These are phyloP conservation scores for Pharnaceum exiguum DNA, from an alignment of 148 eudicot species.

Conservation along the genomic window DNA sequence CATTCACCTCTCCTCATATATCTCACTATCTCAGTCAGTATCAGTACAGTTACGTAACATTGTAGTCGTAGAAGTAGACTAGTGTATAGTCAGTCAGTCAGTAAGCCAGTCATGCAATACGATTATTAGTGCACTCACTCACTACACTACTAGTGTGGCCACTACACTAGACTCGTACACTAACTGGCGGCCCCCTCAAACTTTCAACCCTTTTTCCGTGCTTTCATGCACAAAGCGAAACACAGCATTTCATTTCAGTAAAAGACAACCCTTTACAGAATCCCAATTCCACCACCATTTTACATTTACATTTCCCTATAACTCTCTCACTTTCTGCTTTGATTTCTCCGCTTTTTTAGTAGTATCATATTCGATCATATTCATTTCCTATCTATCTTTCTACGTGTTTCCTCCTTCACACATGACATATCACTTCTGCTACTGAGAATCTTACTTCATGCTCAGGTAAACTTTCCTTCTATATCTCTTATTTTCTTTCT, in stretches of 20 bases:
- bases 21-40: neutral
- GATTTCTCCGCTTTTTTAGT: conserved; percentile 12
- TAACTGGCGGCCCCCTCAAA: too few species aligned
- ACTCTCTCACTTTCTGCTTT: conserved; percentile 1
- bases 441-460: neutral
- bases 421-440: neutral
- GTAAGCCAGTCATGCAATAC: too few species aligned
- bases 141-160: too few species aligned
- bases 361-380: neutral
- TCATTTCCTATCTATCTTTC: neutral
- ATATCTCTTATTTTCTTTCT: neutral
- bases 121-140: too few species aligned
- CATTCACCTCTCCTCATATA: neutral
- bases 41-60: too few species aligned
- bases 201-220: conserved; percentile 14
- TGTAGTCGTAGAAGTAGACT: too few species aligned
- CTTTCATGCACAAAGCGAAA: conserved; percentile 22
- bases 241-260: neutral
- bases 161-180: neutral
- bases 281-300: conserved; percentile 14
- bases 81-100: too few species aligned
- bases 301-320: neutral
- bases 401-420: neutral
- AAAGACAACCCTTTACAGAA: conserved; percentile 20
- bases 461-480: too few species aligned